Conservation (phyloP, 2,329 filamentous ascomycete species). For the Sporothrix euskadiensis region DNA sequence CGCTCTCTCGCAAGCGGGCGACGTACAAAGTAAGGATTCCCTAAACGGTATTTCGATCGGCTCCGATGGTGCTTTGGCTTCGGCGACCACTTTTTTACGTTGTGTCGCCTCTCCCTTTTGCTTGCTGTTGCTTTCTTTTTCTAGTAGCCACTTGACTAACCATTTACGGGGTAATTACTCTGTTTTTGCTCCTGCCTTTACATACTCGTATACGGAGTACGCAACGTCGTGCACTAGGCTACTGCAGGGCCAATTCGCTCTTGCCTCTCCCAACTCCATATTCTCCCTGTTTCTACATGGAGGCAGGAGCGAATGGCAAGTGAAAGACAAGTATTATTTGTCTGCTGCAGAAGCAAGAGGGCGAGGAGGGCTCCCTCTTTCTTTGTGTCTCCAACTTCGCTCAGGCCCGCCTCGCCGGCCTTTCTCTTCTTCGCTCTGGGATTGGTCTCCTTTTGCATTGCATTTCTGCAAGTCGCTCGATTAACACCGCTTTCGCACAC, state of each 20-base stretch:
- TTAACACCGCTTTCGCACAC: not conserved
- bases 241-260: not conserved
- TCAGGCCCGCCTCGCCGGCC: not conserved
- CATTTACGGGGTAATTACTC: no score
- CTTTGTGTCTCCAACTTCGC: not conserved
- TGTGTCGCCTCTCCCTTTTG: not conserved
- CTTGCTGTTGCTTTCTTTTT: not conserved
- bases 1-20: not conserved
- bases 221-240: not conserved
- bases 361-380: not conserved
- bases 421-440: not conserved
- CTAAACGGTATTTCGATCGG: slow-evolving; percentile 7
- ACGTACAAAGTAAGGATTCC: not conserved
- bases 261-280: not conserved
- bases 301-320: not conserved
- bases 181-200: no score
- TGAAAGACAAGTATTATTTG: not conserved
- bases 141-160: not conserved
- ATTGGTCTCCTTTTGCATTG: not conserved
- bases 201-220: no score
- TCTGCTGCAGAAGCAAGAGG: not conserved
- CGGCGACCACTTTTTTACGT: not conserved
- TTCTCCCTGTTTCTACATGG: slow-evolving; percentile 6
- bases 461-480: not conserved
- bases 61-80: slow-evolving; percentile 7